Percentiles rank a stretch among this genome's conserved stretches.
Conservation (phyloP, 2,329 filamentous ascomycete genomes). For the Colletotrichum tropicale region DNA sequence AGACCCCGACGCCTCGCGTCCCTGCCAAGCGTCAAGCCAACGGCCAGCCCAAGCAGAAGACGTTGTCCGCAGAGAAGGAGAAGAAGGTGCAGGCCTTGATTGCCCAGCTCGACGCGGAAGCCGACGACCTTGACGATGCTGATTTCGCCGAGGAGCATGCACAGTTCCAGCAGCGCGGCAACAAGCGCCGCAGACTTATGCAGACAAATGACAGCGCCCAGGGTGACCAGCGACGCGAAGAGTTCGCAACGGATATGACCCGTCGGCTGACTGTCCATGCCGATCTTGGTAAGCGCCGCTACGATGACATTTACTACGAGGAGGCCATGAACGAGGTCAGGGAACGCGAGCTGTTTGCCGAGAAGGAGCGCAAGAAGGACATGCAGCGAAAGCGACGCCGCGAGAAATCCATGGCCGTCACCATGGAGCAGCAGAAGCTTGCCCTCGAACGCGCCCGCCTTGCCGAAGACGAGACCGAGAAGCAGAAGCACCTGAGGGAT, state of each 20-base stretch:
- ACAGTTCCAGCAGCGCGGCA: constrained; percentile 58
- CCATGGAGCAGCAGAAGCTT: constrained; percentile 87
- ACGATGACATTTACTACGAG: constrained; percentile 77
- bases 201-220: constrained; percentile 66
- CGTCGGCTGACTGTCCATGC: constrained; percentile 72
- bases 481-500: constrained; percentile 79
- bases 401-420: constrained; percentile 94
- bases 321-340: constrained; percentile 86
- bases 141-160: constrained; percentile 49
- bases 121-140: constrained; percentile 43
- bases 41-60: constrained; percentile 56
- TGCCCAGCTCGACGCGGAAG: constrained; percentile 52
- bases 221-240: constrained; percentile 64
- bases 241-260: constrained; percentile 62
- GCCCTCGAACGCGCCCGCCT: constrained; percentile 79
- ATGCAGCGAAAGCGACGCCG: constrained; percentile 97
- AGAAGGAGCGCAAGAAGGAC: constrained; percentile 99
- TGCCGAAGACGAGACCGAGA: constrained; percentile 82
- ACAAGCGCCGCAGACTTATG: constrained; percentile 74
- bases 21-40: constrained; percentile 65
- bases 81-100: constrained; percentile 70
- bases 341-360: constrained; percentile 86
- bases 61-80: constrained; percentile 62
- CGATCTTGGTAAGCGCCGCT: constrained; percentile 75
- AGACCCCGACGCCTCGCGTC: constrained; percentile 51